Evolutionary conservation across 2,329 filamentous ascomycete genomes (phyloP), one percentile per base, ranked within the genome.

Genomic region (Neonectria sp.): DNA sequence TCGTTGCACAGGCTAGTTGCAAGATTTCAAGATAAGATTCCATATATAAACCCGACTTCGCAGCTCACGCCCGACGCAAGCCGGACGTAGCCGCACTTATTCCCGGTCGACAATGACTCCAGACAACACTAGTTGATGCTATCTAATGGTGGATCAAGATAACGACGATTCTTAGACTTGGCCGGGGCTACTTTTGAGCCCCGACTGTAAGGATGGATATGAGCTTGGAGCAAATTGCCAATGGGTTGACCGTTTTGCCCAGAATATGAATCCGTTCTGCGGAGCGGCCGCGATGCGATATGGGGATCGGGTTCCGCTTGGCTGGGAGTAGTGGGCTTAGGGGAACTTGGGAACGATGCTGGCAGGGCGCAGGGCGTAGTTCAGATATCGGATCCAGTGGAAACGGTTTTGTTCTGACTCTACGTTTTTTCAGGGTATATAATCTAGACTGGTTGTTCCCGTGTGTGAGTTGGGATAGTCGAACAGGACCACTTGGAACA

Each of bases 71-170:
- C 57, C 57, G 57, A 60, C 12, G 46, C n/a, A 27, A 60, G 45
- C 57, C 57, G 57, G 31, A 15, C 45, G 46, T 60, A 60, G 57
- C 57, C 57, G 57, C 57, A 21, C 11, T 43, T 4, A 52, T 60
- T 60, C 31, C 31, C 46, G 29, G 21, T 31, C 37, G 5, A n/a
- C 11, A 40, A 27, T 51, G 57, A 52, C 25, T 27, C 33, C 31
- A 37, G 31, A n/a, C 29, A 31, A 52, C 46, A 60, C 57, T 60
- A 52, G 55, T 33, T 17, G 46, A 52, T 40, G 57, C 46, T 60
- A 51, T 60, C 46, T 27, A 15, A 7, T 4, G 31, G 45, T 51
- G 45, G 33, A 60, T 51, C 57, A 51, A 60, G 57, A 60, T 60
- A 60, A 51, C 31, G 33, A 40, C 17, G 33, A 43, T 21, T 29